A percentile compares a stretch with the other conserved stretches of the same genome.
These are phyloP conservation scores for Sphagnum contortum DNA, from an alignment of 225 moss, liverwort and hornwort genomes.

Conservation along the genomic window DNA sequence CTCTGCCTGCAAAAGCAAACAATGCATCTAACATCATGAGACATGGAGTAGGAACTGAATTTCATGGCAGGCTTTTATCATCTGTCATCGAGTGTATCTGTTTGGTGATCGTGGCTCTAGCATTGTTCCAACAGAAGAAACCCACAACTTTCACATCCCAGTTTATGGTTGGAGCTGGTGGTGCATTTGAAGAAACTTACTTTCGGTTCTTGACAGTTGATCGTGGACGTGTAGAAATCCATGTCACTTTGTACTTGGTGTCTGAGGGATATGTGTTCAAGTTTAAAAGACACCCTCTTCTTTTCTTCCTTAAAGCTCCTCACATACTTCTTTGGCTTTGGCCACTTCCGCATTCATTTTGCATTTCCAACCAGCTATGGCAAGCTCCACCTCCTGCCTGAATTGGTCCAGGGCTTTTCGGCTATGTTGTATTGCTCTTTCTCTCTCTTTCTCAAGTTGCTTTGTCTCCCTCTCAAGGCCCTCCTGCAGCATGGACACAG, in stretches of 20 bases:
- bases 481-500: conserved; percentile 19
- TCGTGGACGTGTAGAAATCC: conserved; percentile 29
- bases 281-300: conserved; percentile 21
- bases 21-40: no score
- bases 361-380: conserved; percentile 74
- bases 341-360: conserved; percentile 72
- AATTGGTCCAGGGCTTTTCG: conserved; percentile 54
- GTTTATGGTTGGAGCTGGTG: no score
- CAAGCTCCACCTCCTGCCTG: conserved; percentile 65
- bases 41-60: conserved; percentile 10
- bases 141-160: no score
- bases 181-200: no score
- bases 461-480: conserved; percentile 46
- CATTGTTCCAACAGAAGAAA: neutral
- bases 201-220: neutral
- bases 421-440: conserved; percentile 39
- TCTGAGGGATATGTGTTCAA: conserved; percentile 27
- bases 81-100: no score
- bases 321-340: conserved; percentile 55
- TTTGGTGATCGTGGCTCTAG: neutral
- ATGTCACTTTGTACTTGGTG: conserved; percentile 26
- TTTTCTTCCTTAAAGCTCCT: conserved; percentile 57
- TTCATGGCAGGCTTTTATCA: neutral
- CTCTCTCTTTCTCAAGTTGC: conserved; percentile 46
- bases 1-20: conserved; percentile 27